Evolutionary conservation across 352 stramenopile species (phyloP).

Genomic region (Phytopythium chamaehyphon): DNA sequence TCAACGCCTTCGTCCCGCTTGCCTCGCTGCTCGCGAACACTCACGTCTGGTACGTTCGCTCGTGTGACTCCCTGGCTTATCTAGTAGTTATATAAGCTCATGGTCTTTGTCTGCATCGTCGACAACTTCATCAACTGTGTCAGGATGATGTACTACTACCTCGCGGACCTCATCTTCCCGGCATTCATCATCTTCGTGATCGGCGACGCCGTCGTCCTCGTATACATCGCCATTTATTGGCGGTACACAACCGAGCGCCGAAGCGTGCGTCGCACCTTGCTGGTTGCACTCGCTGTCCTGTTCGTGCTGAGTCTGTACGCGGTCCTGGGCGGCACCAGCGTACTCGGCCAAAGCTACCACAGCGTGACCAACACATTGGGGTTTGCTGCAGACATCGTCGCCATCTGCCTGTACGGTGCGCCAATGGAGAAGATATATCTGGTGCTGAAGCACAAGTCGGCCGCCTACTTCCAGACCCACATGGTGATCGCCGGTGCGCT

Average conservation of each 20-base stretch:
- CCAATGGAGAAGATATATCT: slow-evolving; percentile 36
- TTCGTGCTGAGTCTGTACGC: slow-evolving; percentile 33
- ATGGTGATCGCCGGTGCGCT: slow-evolving; percentile 37
- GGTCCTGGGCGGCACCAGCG: slow-evolving; percentile 24
- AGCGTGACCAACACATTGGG: slow-evolving; percentile 22
- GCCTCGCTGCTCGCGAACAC: slow-evolving; percentile 12
- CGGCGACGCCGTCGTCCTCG: slow-evolving; percentile 23
- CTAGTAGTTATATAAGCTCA: too few species aligned
- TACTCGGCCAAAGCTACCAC: slow-evolving; percentile 23
- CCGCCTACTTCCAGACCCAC: slow-evolving; percentile 46
- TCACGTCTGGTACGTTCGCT: slow-evolving; percentile 10
- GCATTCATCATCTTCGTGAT: slow-evolving; percentile 34
- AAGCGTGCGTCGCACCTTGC: slow-evolving; percentile 22
- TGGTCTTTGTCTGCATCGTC: too few species aligned
- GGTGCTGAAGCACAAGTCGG: slow-evolving; percentile 37
- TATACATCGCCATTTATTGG: slow-evolving; percentile 36
- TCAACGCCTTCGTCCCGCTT: slow-evolving; percentile 15
- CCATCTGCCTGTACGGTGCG: slow-evolving; percentile 34
- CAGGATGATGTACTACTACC: slow-evolving; percentile 35
- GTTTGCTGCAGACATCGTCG: slow-evolving; percentile 21
- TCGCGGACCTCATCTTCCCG: slow-evolving; percentile 33
- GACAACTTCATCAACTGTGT: too few species aligned
- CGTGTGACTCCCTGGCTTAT: too few species aligned
- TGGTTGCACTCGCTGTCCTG: slow-evolving; percentile 14
- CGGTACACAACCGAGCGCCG: slow-evolving; percentile 21